These are phyloP conservation scores for Dictyophora rubrovolvata DNA, from an alignment of 768 basidiomycete species.

Conservation along the genomic window DNA sequence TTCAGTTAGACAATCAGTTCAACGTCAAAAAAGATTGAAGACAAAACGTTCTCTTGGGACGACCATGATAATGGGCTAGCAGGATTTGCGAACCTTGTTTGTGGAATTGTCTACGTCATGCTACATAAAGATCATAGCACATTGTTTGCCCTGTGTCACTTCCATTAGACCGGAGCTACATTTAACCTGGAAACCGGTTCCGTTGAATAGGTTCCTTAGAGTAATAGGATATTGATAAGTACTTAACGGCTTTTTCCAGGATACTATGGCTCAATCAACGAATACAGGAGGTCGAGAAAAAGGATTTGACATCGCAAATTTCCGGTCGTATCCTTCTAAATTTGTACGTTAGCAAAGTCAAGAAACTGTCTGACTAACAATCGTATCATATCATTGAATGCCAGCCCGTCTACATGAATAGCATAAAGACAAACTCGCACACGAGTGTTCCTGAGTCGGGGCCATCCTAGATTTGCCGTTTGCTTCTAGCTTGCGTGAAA, in stretches of 20 bases:
- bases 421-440: neutral
- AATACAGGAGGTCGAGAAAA: neutral
- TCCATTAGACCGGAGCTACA: neutral
- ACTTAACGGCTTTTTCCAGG: neutral
- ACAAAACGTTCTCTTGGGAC: neutral
- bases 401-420: neutral
- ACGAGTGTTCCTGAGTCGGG: neutral
- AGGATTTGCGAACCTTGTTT: neutral
- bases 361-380: neutral
- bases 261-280: neutral
- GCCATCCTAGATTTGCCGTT: neutral
- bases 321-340: neutral
- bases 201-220: neutral
- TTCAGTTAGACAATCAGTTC: neutral
- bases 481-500: neutral
- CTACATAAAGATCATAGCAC: neutral
- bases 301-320: neutral
- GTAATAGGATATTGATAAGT: constrained; percentile 1
- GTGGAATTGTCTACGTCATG: neutral
- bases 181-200: neutral
- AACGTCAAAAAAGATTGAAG: neutral
- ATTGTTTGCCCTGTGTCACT: neutral
- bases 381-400: neutral
- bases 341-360: neutral
- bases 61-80: neutral